Base-by-base conservation (phyloP, 208 protist genomes). In the Wallacemonas rigidus region DNA sequence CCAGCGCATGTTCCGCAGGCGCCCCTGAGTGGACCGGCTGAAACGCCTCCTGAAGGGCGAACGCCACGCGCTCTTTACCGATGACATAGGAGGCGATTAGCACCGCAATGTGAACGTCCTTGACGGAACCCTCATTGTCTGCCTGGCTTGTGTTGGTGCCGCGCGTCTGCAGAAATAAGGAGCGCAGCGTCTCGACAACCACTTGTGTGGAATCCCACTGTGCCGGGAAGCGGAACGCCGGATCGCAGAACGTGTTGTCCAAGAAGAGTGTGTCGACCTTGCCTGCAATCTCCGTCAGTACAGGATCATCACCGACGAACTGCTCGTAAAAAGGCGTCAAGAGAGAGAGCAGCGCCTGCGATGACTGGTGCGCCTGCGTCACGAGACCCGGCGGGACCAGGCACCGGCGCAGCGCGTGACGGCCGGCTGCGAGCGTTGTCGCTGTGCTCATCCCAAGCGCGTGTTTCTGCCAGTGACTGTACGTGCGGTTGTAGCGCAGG, bases 171-270 rank as follows among this genome's bases (percentile, higher is more conserved):
- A 38, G 74, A 40, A 91, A 87, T 35, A 85, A 67, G 39, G 63
- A 82, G 17, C 73, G 72, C 38, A 95, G 51, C 38, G 74, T 78
- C n/a, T 76, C 61, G 39, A 89, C 80, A 2, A 96, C 88, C 3
- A 67, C 69, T 47, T 81, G 76, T 12, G 74, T 85, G 54, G 68
- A 81, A 35, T 84, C 79, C 74, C 68, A 76, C 81, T 87, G 94
- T 48, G 83, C 71, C 14, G 93, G 92, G 73, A 98, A 98, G 14
- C 53, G 43, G 79, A 95, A 97, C 9, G 78, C 55, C 7, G 91
- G 82, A 53, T 86, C 69, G 63, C 94, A 98, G 77, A 95, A 98
- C 1, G 96, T 98, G 72, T 97, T 98, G 75, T 98, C 96, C 3
- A 98, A 79, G 73, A 92, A 97, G 1, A 98, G 80, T 4, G 75